Evolutionary conservation across 139 green algal species (phyloP), one percentile per base, ranked within the genome.

Genomic region (Astrephomene gubernaculifera): DNA sequence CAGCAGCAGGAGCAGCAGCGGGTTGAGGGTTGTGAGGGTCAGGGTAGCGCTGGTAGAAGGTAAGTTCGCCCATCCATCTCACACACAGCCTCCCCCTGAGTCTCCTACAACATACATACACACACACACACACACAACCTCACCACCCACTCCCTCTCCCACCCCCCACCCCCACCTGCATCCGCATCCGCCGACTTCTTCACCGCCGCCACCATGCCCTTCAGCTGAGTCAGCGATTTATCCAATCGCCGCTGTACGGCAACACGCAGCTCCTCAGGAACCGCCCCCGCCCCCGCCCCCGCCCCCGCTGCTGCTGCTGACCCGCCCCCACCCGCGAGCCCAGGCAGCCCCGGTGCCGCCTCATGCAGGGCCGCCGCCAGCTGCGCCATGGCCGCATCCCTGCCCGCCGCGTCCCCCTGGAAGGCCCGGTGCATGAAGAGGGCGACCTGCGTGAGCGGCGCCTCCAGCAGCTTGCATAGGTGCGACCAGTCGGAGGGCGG

Each of bases 381-480:
- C 72, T 43, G 45, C n/a, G n/a, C 72, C 72, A 80, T 45, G 22
- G 31, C 72, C 6, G 31, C 10, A 6, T 67, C 49, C 27, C 54
- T 25, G 7, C 31, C 49, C 4, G 54, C 39, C n/a, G 14, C 8
- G n/a, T 80, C 45, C 49, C 31, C 35, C 0, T 19, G 17, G n/a
- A 68, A n/a, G 49, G 45, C 45, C 2, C 49, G 49, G 72, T 80
- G 72, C 49, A 80, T 7, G 49, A 43, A 80, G 0, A 80, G 72
- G 31, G 72, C 72, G 22, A 80, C 72, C 49, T 80, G 49, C 22
- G 49, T 80, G 27, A 80, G 52, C 49, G 49, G 45, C 3, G 49
- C 31, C 6, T 80, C 72, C 14, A 67, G 2, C 6, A 52, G 0
- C 31, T 49, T 45, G 29, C 65, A 3, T 0, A 68, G 33, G 17